phyloP scores from a whole-genome alignment of 108 stramenopile genomes.

The Skeletonema tropicum region DNA sequence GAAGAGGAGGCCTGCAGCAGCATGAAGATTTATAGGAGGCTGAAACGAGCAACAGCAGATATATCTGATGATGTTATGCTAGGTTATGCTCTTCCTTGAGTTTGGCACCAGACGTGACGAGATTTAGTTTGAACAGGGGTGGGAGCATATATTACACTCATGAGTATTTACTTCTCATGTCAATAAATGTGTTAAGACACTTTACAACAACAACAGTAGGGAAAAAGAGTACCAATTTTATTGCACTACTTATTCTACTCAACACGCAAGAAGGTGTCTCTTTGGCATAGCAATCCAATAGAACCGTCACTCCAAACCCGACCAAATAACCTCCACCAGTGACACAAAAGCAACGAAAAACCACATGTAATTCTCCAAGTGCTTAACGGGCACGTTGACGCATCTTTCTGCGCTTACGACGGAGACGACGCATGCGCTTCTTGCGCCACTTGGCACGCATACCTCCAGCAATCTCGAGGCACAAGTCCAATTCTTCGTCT shows the following conservation, averaged over 20 bases:
- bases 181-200: no score
- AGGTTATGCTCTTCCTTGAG: no score
- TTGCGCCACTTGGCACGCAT: constrained; percentile 93
- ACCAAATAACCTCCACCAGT: not conserved
- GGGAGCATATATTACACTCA: no score
- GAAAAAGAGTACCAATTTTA: constrained; percentile 11
- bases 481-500: constrained; percentile 77
- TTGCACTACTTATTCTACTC: not conserved
- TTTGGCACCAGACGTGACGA: no score
- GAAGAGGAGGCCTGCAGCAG: no score
- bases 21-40: no score
- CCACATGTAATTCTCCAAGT: not conserved
- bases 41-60: no score
- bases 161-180: not conserved
- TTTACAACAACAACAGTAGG: not conserved
- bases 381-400: constrained; percentile 93
- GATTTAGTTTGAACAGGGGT: no score
- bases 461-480: constrained; percentile 78
- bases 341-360: not conserved
- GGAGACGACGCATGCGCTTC: constrained; percentile 94
- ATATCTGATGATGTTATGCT: no score
- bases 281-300: not conserved
- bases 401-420: constrained; percentile 94
- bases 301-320: constrained; percentile 6
- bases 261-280: not conserved